Percentiles rank a stretch among this genome's conserved stretches.
Conservation (phyloP, 1,284 basidiomycete genomes). For the Flammula alnicola region DNA sequence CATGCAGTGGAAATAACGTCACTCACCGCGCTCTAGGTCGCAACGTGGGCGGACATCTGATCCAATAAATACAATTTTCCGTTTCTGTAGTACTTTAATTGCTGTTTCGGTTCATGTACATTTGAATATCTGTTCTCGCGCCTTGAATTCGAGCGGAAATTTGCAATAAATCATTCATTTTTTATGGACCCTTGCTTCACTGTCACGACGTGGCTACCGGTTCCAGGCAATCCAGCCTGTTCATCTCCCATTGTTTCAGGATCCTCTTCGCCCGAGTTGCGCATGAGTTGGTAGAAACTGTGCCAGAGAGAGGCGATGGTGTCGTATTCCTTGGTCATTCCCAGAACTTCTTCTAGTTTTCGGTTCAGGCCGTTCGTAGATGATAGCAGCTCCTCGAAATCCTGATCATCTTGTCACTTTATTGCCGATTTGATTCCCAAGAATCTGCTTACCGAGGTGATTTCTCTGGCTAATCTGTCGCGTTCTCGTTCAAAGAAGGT, state of each 20-base stretch:
- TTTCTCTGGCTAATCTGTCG: conserved; percentile 72
- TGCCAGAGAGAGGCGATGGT: conserved; percentile 90
- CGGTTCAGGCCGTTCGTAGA: conserved; percentile 91
- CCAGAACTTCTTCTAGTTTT: conserved; percentile 89
- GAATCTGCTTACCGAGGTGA: conserved; percentile 73
- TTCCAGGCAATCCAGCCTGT: conserved; percentile 59
- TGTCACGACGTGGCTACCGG: conserved; percentile 66
- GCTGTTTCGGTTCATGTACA: conserved; percentile 29
- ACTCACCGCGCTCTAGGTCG: conserved; percentile 50
- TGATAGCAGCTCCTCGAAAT: conserved; percentile 87
- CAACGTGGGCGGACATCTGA: conserved; percentile 73
- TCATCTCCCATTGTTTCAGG: conserved; percentile 26
- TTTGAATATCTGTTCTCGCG: conserved; percentile 22
- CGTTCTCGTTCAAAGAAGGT: conserved; percentile 81
- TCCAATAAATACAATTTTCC: conserved; percentile 30
- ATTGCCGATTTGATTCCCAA: no score
- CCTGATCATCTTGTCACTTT: conserved; percentile 64
- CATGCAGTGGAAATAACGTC: neutral
- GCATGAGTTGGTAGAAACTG: conserved; percentile 81
- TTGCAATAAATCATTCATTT: conserved; percentile 28
- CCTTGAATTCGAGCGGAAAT: conserved; percentile 15
- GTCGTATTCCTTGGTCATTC: conserved; percentile 92
- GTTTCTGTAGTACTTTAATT: conserved; percentile 35
- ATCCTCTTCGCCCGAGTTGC: conserved; percentile 38
- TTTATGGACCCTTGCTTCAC: conserved; percentile 30